Percentiles rank a stretch among this genome's conserved stretches.
Evolutionary conservation across 768 basidiomycete genomes (phyloP).

Genomic region (Leucocoprinus leucothites): DNA sequence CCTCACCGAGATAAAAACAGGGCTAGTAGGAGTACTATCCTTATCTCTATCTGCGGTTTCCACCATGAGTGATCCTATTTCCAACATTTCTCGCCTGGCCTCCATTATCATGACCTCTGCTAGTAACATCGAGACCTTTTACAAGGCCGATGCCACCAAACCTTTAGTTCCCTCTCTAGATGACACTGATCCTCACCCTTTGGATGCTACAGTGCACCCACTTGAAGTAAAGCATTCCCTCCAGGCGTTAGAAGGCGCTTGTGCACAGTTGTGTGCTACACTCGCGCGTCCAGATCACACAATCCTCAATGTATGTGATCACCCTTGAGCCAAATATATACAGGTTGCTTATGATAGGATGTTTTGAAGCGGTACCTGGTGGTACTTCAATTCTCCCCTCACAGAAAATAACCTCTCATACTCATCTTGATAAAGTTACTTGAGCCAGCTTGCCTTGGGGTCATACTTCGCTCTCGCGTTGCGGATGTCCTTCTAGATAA

Average conservation of each 20-base stretch:
- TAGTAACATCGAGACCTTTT: not conserved
- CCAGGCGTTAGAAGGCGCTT: conserved; percentile 26
- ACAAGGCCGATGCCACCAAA: conserved; percentile 21
- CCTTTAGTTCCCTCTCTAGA: conserved; percentile 29
- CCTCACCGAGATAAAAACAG: no score
- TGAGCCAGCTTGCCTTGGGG: conserved; percentile 26
- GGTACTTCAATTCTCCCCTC: not conserved
- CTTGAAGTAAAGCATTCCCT: conserved; percentile 19
- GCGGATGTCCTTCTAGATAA: conserved; percentile 31
- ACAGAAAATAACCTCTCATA: no score
- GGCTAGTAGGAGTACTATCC: no score
- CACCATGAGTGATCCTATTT: no score
- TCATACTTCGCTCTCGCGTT: conserved; percentile 28
- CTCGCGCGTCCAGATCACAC: conserved; percentile 24
- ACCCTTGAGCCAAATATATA: no score
- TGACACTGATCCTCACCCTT: conserved; percentile 26
- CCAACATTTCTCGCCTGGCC: conserved; percentile 6
- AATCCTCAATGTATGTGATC: conserved; percentile 23
- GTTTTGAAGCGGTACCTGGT: not conserved
- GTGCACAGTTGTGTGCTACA: conserved; percentile 23
- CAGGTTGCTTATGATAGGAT: not conserved
- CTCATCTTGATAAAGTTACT: conserved; percentile 16
- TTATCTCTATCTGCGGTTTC: no score
- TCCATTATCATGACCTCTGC: not conserved
- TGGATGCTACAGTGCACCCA: conserved; percentile 24